Evolutionary conservation across 176 grass and related monocot genomes (phyloP).

Genomic region (Otatea glauca): DNA sequence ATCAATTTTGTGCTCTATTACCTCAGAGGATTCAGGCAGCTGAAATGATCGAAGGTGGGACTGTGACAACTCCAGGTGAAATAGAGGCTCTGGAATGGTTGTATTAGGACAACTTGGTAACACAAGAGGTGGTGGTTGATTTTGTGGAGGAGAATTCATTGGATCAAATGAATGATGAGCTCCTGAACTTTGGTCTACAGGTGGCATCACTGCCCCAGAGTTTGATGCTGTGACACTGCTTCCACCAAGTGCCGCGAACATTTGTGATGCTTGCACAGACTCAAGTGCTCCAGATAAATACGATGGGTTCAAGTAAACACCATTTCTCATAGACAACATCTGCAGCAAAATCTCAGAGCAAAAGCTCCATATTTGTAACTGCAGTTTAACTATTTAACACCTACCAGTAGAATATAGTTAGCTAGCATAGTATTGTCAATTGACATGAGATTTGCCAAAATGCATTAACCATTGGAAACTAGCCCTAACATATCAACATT

Average conservation of each 20-base stretch:
- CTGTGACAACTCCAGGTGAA: conserved; percentile 56
- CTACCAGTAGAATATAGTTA: neutral
- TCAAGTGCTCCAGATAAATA: conserved; percentile 78
- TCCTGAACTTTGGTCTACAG: conserved; percentile 68
- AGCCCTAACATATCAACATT: conserved; percentile 4
- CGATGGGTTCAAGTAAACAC: conserved; percentile 74
- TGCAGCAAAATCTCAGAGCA: conserved; percentile 34
- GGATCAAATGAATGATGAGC: conserved; percentile 57
- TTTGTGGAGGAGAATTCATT: conserved; percentile 50
- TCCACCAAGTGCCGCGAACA: conserved; percentile 65
- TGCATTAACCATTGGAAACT: neutral
- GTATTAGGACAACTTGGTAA: conserved; percentile 53
- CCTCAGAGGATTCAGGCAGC: conserved; percentile 72
- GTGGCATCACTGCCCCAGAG: conserved; percentile 47
- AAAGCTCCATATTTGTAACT: neutral
- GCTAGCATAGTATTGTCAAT: conserved; percentile 2
- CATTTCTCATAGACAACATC: conserved; percentile 97
- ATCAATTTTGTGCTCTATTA: conserved; percentile 39
- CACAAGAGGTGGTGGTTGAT: conserved; percentile 48
- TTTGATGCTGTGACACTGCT: conserved; percentile 49
- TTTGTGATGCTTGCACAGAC: conserved; percentile 73
- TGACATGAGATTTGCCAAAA: neutral
- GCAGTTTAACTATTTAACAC: neutral
- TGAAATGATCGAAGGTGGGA: conserved; percentile 64
- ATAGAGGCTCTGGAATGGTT: conserved; percentile 48